Evolutionary conservation across 495 filamentous ascomycete genomes (phyloP), one percentile per base, ranked within the genome.

Genomic region (Podospora pseudocomata): DNA sequence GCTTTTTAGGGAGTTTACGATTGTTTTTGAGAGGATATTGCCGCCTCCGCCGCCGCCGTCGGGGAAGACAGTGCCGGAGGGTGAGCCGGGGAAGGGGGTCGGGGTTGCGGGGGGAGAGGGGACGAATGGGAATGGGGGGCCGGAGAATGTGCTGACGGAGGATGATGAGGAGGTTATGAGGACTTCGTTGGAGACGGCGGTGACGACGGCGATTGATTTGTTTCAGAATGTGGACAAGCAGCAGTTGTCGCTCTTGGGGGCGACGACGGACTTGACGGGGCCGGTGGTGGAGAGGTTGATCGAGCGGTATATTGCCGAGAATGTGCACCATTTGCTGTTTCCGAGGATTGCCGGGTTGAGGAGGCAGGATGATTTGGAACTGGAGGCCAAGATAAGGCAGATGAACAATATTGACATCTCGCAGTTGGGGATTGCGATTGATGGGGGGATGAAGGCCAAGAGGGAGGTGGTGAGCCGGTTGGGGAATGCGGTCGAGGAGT

Each of bases 191-290:
- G 96, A 99, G 80, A 94, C 89, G 1, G 93, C 93, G 2, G 92
- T 99, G 19, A 97, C 92, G 5, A 89, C 91, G 15, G 95, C 94
- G 0, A 97, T 97, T 70, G 96, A 98, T 76, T 84, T 98, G 1
- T 99, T 99, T 69, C 93, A 97, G 72, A 86, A 89, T 59, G 94
- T 98, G 19, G 96, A 99, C 71, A 97, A 97, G 72, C 91, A 96
- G 68, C 96, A 98, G 75, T 80, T 99, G 57, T 96, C 94, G 16
- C 85, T 94, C 26, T 86, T 99, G 18, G 96, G 93, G 7, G 90
- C 94, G 7, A 96, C 92, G 4, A 99, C 96, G 3, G 93, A 97
- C 70, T 82, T 99, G 18, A 98, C 96, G 2, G 96, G 95, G 0
- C 92, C 93, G 16, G 77, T 93, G 23, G 94, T 98, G 11, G 96